Evolutionary conservation across 1,284 basidiomycete genomes (phyloP), one percentile per base, ranked within the genome.

Genomic region (Cerioporus squamosus): DNA sequence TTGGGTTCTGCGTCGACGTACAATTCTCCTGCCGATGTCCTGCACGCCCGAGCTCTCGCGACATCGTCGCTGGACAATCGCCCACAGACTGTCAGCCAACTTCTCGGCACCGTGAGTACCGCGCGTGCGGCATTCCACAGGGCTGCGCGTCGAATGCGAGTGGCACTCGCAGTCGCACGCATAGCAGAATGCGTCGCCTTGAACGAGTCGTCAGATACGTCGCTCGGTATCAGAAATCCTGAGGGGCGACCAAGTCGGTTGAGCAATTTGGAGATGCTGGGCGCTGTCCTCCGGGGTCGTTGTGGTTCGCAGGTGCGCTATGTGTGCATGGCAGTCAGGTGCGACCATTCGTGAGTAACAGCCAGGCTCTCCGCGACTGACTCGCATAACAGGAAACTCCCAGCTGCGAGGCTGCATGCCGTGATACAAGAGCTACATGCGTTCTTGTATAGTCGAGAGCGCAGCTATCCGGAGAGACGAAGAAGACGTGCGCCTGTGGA

Each of bases 251-350:
- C 57, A 18, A 44, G 17, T 14, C 55, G 62, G 17, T 53, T 58
- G n/a, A 57, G 60, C 17, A 51, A 52, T 38, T 53, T 76, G 8
- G 73, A 73, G 40, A 53, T 77, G 43, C 74, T 78, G 66, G 68
- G 71, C 43, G 57, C 67, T 20, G 72, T 72, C n/a, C 47, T 87
- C 39, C 73, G 75, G 20, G 83, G 82, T 5, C 74, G 75, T 4
- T 60, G 78, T 4, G 71, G 66, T 2, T 77, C 71, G 26, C 77
- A 81, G 44, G 70, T 79, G 33, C 81, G 77, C 56, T 72, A 75
- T 52, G 65, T 86, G 5, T 79, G 75, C 10, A 70, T 70, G 15
- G 75, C 80, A 51, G 70, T 83, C 29, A 81, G 74, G 86, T 88
- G 62, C 40, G 78, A 36, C 68, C 31, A 46, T 39, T 8, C 43